Percentiles rank a stretch among this genome's conserved stretches.
phyloP scores from a whole-genome alignment of 345 rosid species.

The Pelargonium nanum region DNA sequence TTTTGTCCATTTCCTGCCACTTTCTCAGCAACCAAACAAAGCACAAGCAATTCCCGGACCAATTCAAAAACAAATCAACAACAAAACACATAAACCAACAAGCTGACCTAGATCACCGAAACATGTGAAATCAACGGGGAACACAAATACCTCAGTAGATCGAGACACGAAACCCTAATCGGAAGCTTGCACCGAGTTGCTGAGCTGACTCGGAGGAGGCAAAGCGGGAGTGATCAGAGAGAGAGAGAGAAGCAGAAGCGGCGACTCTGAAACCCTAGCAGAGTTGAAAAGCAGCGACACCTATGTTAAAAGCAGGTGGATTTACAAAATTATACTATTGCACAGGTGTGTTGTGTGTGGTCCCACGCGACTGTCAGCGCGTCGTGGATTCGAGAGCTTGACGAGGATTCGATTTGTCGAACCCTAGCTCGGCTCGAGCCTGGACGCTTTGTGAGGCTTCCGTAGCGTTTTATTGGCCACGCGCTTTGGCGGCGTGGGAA shows the following conservation, averaged over 20 bases:
- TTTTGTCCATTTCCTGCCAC: not conserved
- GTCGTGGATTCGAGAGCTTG: too few relatives aligned
- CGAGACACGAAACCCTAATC: not conserved
- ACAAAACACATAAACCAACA: not conserved
- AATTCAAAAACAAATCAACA: not conserved
- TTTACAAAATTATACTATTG: not conserved
- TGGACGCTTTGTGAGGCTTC: too few relatives aligned
- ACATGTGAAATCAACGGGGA: not conserved
- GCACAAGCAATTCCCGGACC: not conserved
- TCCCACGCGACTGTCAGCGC: too few relatives aligned
- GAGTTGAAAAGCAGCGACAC: not conserved
- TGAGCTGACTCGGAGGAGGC: conserved; percentile 10
- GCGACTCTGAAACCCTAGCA: conserved; percentile 15
- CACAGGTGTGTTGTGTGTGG: too few relatives aligned
- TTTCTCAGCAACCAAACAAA: not conserved
- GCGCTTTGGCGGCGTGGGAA: too few relatives aligned
- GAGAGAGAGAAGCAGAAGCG: not conserved
- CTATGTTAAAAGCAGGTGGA: too few relatives aligned
- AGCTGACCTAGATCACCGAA: conserved; percentile 1
- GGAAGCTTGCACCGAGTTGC: conserved; percentile 7
- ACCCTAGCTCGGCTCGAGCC: too few relatives aligned
- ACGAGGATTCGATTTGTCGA: too few relatives aligned
- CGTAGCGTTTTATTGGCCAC: too few relatives aligned
- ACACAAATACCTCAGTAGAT: not conserved
- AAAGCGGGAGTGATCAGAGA: conserved; percentile 1